phyloP scores from a whole-genome alignment of 768 basidiomycete genomes.

The Pleurotus pulmonarius region DNA sequence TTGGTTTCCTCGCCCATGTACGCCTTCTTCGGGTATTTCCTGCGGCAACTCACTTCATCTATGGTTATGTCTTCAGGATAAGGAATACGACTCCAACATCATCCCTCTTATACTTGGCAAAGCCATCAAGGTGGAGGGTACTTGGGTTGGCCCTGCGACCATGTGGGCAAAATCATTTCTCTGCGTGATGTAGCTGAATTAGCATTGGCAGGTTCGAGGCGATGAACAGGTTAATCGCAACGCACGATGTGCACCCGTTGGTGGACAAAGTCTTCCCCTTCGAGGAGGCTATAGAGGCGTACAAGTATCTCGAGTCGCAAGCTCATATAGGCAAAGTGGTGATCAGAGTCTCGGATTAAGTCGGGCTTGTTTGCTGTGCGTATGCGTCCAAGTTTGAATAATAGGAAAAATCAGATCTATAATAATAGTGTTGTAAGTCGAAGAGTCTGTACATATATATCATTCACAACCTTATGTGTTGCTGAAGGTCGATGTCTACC shows the following conservation, averaged over 20 bases:
- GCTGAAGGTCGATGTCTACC: too few species aligned
- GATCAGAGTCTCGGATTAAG: constrained; percentile 26
- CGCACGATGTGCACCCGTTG: constrained; percentile 34
- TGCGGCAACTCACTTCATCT: not conserved
- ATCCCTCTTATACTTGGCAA: constrained; percentile 22
- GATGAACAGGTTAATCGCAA: constrained; percentile 37
- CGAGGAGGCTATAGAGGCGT: constrained; percentile 40
- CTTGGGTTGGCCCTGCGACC: constrained; percentile 39
- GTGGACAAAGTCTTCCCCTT: constrained; percentile 50
- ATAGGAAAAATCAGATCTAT: too few species aligned
- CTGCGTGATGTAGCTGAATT: not conserved
- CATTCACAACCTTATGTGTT: too few species aligned
- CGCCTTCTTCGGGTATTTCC: not conserved
- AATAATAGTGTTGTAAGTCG: too few species aligned
- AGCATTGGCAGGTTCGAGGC: constrained; percentile 35
- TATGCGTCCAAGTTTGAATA: too few species aligned
- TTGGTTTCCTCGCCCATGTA: constrained; percentile 31
- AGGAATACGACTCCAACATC: constrained; percentile 21
- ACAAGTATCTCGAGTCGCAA: constrained; percentile 40
- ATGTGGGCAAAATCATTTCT: constrained; percentile 26
- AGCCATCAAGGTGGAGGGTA: constrained; percentile 35
- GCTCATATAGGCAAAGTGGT: constrained; percentile 52
- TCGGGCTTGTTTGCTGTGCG: too few species aligned
- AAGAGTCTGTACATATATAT: too few species aligned
- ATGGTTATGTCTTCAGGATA: not conserved